Base-by-base conservation (phyloP, 495 filamentous ascomycete species). In the Xylaria acuta region DNA sequence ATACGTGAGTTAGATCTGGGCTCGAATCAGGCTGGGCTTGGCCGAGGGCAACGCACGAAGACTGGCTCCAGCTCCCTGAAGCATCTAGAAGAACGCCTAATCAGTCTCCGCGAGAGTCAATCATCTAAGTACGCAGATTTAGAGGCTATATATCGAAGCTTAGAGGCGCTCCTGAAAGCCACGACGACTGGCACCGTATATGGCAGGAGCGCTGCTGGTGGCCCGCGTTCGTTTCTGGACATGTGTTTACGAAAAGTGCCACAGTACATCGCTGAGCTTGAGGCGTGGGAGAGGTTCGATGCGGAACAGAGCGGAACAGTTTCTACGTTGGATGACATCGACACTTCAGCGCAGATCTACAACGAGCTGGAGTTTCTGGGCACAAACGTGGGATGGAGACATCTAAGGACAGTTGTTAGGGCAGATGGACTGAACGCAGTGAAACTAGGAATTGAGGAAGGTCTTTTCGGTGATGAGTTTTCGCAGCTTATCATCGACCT, bases 371-470 rank as follows among this genome's bases (percentile, higher is more conserved):
- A 94, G 74, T 75, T 82, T 0, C 80, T 89, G 32, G 90, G 90
- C 63, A 82, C 86, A 11, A 80, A 79, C 53, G 81, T 82, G 47
- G 91, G 92, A 40, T 94, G 92, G 92, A 87, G 80, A 64, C 88
- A 89, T 69, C 82, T 95, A 0, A 86, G 87, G 64, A 82, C 87
- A 60, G 85, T 92, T 49, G 90, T 91, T 30, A 87, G 92, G 67
- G 86, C 91, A 6, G 91, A 93, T 67, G 91, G 90, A n/a, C 77
- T 93, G 12, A 74, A 82, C 43, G 80, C 92, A 41, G 76, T 95
- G 38, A 83, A 82, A 60, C 69, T 72, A 30, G 77, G 70, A 25
- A 75, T 80, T 9, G 22, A 40, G 16, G 77, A 80, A 30, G 75
- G 72, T 1, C 43, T 82, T 12, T 78, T 80, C 27, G 78, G 80